Conservation (phyloP, 2,329 filamentous ascomycete species). For the Fusarium miscanthi region DNA sequence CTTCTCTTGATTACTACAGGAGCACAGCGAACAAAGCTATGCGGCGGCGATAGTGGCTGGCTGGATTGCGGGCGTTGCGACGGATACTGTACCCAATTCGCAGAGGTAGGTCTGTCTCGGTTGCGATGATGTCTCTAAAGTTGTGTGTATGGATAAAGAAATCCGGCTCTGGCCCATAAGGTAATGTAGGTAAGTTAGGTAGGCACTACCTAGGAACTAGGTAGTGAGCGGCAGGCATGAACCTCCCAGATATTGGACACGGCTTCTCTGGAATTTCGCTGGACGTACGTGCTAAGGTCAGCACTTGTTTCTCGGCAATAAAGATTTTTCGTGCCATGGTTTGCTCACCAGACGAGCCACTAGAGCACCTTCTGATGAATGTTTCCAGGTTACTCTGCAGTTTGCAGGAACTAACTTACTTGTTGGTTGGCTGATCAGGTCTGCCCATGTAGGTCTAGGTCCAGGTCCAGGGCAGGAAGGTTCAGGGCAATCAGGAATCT, state of each 20-base stretch:
- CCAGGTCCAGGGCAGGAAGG: not conserved
- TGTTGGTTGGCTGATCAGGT: not conserved
- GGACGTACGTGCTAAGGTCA: not conserved
- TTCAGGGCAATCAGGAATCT: conserved; percentile 17
- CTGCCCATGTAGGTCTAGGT: not conserved
- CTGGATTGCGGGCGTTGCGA: conserved; percentile 8
- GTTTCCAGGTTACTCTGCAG: conserved; percentile 5
- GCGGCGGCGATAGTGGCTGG: conserved; percentile 16
- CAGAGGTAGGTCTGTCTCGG: not conserved
- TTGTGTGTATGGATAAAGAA: conserved; percentile 6
- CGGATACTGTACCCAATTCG: conserved; percentile 12
- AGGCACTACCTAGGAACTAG: not conserved
- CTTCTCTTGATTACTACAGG: not conserved
- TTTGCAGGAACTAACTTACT: conserved; percentile 14
- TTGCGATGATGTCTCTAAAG: conserved; percentile 10
- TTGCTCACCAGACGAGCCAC: not conserved
- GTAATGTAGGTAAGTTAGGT: too few relatives aligned
- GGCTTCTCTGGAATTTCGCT: conserved; percentile 3
- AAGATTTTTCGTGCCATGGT: not conserved
- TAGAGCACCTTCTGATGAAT: not conserved
- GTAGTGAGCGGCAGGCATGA: not conserved
- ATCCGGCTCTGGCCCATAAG: conserved; percentile 23
- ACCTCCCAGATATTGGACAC: not conserved
- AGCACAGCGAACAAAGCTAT: not conserved
- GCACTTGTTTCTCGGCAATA: conserved; percentile 17